Percentiles rank a stretch among this genome's conserved stretches.
These are phyloP conservation scores for Coniochaeta hoffmannii DNA, from an alignment of 2,329 filamentous ascomycete genomes.

Conservation along the genomic window DNA sequence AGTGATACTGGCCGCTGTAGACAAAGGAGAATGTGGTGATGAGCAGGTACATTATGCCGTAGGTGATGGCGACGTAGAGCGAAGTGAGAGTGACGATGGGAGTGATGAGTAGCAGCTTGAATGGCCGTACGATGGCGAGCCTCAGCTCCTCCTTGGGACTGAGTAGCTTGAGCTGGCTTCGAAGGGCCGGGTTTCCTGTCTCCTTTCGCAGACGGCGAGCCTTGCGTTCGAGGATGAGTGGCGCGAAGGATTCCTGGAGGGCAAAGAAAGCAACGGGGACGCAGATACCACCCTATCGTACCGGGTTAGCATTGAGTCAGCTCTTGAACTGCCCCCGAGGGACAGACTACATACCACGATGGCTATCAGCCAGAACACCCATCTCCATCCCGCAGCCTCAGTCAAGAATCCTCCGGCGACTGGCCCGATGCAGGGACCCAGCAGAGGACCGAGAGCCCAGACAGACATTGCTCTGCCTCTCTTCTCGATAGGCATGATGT, in stretches of 20 bases:
- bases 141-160: slow-evolving; percentile 29
- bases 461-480: slow-evolving; percentile 33
- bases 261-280: slow-evolving; percentile 49
- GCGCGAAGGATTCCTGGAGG: slow-evolving; percentile 33
- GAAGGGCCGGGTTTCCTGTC: slow-evolving; percentile 17
- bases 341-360: slow-evolving; percentile 29
- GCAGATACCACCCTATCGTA: slow-evolving; percentile 35
- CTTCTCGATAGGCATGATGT: slow-evolving; percentile 37
- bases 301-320: background rate
- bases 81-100: slow-evolving; percentile 45
- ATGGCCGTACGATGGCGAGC: slow-evolving; percentile 30
- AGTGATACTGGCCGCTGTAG: slow-evolving; percentile 42
- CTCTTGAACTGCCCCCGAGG: background rate
- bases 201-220: slow-evolving; percentile 14
- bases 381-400: slow-evolving; percentile 57
- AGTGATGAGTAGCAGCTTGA: slow-evolving; percentile 46
- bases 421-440: slow-evolving; percentile 59
- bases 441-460: slow-evolving; percentile 40
- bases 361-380: slow-evolving; percentile 60
- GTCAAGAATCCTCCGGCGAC: slow-evolving; percentile 60
- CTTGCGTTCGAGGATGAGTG: slow-evolving; percentile 29
- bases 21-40: slow-evolving; percentile 48
- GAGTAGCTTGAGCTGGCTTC: slow-evolving; percentile 14
- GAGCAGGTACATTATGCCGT: slow-evolving; percentile 49
- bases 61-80: slow-evolving; percentile 46